Percentiles rank a stretch among this genome's conserved stretches.
Evolutionary conservation across 176 grass and related monocot genomes (phyloP).

Genomic region (Microstegium vimineum): DNA sequence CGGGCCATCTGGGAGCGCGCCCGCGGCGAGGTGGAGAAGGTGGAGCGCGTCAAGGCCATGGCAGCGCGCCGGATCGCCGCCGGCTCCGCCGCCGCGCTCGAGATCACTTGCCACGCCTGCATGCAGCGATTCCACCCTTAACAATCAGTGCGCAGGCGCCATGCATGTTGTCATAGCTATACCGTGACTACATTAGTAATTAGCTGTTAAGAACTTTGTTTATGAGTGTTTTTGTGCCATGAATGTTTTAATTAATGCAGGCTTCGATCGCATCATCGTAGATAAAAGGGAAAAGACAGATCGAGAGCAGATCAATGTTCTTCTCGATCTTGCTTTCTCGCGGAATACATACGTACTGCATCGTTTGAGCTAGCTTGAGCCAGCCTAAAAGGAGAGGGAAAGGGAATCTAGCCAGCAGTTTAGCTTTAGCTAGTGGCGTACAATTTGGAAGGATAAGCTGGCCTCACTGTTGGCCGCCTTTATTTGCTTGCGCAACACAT

Average conservation of each 20-base stretch:
- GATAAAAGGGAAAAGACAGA: background rate
- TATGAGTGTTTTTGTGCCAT: background rate
- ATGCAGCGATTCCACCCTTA: constrained; percentile 63
- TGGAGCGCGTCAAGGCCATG: constrained; percentile 68
- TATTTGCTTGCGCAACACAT: background rate
- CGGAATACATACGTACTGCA: background rate
- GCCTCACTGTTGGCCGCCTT: background rate
- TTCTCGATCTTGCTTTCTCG: constrained; percentile 1
- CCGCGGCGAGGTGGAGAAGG: constrained; percentile 63
- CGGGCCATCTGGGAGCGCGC: constrained; percentile 70
- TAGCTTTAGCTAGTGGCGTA: constrained; percentile 24
- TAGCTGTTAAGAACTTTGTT: background rate
- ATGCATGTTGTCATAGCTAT: background rate
- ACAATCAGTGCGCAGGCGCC: too few relatives aligned
- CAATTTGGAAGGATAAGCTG: constrained; percentile 17
- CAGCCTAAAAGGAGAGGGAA: constrained; percentile 21
- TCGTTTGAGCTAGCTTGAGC: background rate
- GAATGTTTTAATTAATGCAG: constrained; percentile 17
- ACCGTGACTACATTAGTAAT: background rate
- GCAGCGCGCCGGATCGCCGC: constrained; percentile 35
- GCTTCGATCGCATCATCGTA: background rate
- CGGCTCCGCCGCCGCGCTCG: constrained; percentile 48
- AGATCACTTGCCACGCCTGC: constrained; percentile 87
- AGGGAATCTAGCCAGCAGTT: constrained; percentile 23
- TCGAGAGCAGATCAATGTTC: constrained; percentile 2